Evolutionary conservation across 2,329 filamentous ascomycete genomes (phyloP).

Genomic region (Colletotrichum limetticola): DNA sequence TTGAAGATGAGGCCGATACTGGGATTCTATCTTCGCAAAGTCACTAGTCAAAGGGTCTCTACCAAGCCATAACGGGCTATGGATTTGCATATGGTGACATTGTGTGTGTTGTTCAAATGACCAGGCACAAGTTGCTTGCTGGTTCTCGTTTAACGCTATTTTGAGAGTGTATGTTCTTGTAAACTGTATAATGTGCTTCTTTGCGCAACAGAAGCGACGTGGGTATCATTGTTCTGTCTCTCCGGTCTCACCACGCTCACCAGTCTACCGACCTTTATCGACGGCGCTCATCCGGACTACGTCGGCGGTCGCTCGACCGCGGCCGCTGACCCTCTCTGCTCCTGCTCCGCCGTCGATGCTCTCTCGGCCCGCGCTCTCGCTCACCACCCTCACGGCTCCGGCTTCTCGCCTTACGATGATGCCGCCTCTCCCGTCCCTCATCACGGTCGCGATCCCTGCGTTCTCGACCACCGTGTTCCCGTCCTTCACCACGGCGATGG

Average conservation of each 20-base stretch:
- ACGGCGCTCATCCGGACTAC: slow-evolving; percentile 22
- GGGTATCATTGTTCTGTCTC: not conserved
- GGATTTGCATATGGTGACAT: not conserved
- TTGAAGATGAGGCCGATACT: not conserved
- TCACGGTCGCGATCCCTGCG: slow-evolving; percentile 15
- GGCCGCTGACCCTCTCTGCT: slow-evolving; percentile 22
- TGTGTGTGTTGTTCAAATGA: not conserved
- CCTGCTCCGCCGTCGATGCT: slow-evolving; percentile 29
- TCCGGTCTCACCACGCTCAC: not conserved
- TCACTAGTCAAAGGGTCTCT: not conserved
- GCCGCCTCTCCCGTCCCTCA: slow-evolving; percentile 28
- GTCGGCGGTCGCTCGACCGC: slow-evolving; percentile 22
- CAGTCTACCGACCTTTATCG: not conserved
- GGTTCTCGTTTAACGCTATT: not conserved
- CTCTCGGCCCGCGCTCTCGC: slow-evolving; percentile 14
- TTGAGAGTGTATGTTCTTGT: not conserved
- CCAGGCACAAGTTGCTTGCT: not conserved
- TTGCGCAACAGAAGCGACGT: not conserved
- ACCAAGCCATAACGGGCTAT: not conserved
- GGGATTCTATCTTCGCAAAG: not conserved
- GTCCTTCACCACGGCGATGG: slow-evolving; percentile 8
- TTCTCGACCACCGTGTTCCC: slow-evolving; percentile 13
- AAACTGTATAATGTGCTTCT: not conserved
- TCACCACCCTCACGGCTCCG: slow-evolving; percentile 1
- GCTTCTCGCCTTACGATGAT: slow-evolving; percentile 18